Percentiles rank a stretch among this genome's conserved stretches.
phyloP scores from a whole-genome alignment of 768 basidiomycete genomes.

The Suillus spraguei region DNA sequence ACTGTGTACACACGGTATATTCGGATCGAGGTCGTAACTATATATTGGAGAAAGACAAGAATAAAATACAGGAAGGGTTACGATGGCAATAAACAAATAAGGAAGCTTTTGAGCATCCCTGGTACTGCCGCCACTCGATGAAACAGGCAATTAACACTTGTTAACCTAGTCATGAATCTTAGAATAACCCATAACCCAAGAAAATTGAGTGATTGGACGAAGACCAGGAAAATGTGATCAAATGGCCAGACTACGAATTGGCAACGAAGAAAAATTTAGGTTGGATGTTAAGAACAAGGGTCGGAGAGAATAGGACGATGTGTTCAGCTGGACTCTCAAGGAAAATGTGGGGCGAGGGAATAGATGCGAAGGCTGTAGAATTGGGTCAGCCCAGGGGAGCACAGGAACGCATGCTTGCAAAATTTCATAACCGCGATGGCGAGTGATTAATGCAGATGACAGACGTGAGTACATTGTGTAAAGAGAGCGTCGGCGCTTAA shows the following conservation, averaged over 20 bases:
- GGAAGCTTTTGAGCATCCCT: constrained; percentile 82
- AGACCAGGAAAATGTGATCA: too few relatives aligned
- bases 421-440: not conserved
- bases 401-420: not conserved
- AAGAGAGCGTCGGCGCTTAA: not conserved
- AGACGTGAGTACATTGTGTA: not conserved
- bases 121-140: constrained; percentile 74
- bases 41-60: not conserved
- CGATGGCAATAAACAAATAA: constrained; percentile 38
- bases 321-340: not conserved
- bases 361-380: not conserved
- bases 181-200: constrained; percentile 37
- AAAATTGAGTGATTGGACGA: not conserved
- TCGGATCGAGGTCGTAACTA: constrained; percentile 22
- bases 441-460: not conserved
- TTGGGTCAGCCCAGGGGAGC: not conserved
- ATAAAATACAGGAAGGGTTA: constrained; percentile 2
- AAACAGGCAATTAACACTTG: constrained; percentile 83
- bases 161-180: constrained; percentile 56
- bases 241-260: not conserved
- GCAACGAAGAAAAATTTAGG: not conserved
- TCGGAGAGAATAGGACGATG: not conserved
- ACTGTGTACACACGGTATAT: constrained; percentile 25
- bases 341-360: not conserved
- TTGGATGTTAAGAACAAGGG: not conserved